Evolutionary conservation across 2,329 filamentous ascomycete species (phyloP).

Genomic region (Epichloe amarillans): DNA sequence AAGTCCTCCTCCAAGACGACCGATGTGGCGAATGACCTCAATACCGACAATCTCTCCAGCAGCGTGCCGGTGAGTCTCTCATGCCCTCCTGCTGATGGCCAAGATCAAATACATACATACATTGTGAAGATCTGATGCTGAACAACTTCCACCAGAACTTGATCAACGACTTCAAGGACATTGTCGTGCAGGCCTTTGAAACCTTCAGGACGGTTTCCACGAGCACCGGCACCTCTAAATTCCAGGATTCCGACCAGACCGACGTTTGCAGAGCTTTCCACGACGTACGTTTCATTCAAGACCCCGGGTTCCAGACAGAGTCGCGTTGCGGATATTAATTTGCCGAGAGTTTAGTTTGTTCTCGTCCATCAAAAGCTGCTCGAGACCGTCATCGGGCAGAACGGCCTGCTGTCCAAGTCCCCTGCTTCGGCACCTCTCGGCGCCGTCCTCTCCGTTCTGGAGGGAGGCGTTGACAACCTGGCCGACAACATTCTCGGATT

Average conservation of each 20-base stretch:
- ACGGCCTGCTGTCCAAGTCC: constrained; percentile 5
- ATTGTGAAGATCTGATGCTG: too few species aligned
- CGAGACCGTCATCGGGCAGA: constrained; percentile 9
- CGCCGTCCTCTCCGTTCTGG: constrained; percentile 9
- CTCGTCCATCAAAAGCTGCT: constrained; percentile 10
- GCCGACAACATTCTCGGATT: constrained; percentile 8
- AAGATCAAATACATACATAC: neutral
- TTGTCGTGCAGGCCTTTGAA: neutral
- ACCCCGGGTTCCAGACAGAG: too few species aligned
- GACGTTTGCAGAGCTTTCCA: constrained; percentile 7
- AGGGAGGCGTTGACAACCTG: constrained; percentile 9
- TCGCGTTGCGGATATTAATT: too few species aligned
- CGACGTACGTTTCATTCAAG: neutral
- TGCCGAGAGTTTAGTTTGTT: constrained; percentile 5
- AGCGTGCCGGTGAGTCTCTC: neutral
- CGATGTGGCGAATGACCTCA: constrained; percentile 2
- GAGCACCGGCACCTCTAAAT: neutral
- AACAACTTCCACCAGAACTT: neutral
- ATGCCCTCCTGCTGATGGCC: neutral
- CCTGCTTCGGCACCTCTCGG: constrained; percentile 7
- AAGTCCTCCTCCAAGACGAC: constrained; percentile 6
- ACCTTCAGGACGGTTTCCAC: neutral
- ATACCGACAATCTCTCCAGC: neutral
- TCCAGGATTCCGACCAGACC: constrained; percentile 6
- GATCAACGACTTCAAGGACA: neutral